phyloP scores from a whole-genome alignment of 129 eudicot genomes.

The Pulicaria dysenterica region DNA sequence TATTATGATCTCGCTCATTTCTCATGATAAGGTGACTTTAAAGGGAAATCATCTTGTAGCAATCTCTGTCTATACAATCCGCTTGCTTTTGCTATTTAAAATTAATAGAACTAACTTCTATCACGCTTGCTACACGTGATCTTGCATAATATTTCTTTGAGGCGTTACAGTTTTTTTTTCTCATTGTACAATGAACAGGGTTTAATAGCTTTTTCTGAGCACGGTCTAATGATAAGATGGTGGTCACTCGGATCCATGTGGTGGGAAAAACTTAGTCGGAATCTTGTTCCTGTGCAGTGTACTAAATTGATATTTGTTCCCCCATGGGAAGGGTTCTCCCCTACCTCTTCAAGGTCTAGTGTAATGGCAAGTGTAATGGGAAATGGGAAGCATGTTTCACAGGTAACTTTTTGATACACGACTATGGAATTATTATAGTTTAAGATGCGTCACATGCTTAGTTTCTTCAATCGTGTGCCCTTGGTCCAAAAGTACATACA shows the following conservation, averaged over 20 bases:
- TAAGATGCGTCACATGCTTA: not conserved
- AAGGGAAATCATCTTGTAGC: too few relatives aligned
- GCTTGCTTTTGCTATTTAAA: too few relatives aligned
- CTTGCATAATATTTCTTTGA: not conserved
- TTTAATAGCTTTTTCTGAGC: constrained; percentile 88
- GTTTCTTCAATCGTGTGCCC: constrained; percentile 5
- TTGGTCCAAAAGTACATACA: not conserved
- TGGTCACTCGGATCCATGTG: constrained; percentile 97
- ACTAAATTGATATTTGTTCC: constrained; percentile 91
- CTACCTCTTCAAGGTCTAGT: constrained; percentile 85
- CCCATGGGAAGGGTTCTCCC: constrained; percentile 99
- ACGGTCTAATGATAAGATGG: constrained; percentile 94
- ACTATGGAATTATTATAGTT: constrained; percentile 4
- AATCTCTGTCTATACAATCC: too few relatives aligned
- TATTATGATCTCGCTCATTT: too few relatives aligned
- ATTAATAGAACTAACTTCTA: not conserved
- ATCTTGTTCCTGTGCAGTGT: constrained; percentile 91
- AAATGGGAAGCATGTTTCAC: constrained; percentile 49
- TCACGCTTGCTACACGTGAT: not conserved
- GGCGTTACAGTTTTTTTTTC: constrained; percentile 2
- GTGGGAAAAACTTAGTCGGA: constrained; percentile 97
- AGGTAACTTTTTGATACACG: constrained; percentile 40
- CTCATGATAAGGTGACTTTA: too few relatives aligned
- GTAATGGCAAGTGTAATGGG: constrained; percentile 70
- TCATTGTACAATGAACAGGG: constrained; percentile 56